Base-by-base conservation (phyloP, 768 basidiomycete genomes). In the Hericium rajendrae region DNA sequence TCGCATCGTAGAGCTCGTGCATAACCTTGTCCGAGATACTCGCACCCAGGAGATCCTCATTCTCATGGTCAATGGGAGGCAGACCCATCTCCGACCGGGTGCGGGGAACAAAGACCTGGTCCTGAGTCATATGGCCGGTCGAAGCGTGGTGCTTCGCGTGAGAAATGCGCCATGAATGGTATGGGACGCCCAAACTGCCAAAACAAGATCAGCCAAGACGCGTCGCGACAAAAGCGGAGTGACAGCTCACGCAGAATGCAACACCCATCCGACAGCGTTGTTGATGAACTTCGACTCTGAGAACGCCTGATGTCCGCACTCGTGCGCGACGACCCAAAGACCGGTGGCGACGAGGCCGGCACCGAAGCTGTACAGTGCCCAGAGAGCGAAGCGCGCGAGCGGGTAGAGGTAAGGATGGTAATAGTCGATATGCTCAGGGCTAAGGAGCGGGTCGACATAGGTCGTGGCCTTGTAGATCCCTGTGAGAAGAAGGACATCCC, bases 91-190 rank as follows among this genome's bases (percentile, higher is more conserved):
- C 75, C 12, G 85, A 84, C 49, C 93, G 86, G n/a, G 95, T 94
- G 63, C 80, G 72, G 51, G 95, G 95, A 3, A 98, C 93, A 65
- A 91, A 97, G 58, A 97, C 95, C 68, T 98, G 94, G 64, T 97
- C 95, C 63, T 94, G 85, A 32, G 88, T 89, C 82, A 97, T 82
- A 72, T 97, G 94, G 15, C 79, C 89, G 4, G 94, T 97, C 0
- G 88, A 86, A 15, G 95, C 95, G 70, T 99, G 95, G 72, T 99
- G 95, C 71, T 93, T 91, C 24, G 81, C 91, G 69, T 97, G 95
- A 3, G 85, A 86, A 67, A 97, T 91, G 61, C 92, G 81, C 95
- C 94, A 98, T 4, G 92, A 90, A 68, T 97, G 93, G 74, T 92
- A 99, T 5, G 95, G 95, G 13, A 98, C 95, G 51, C 94, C 87